A percentile compares a stretch with the other conserved stretches of the same genome.
Conservation (phyloP, 371 early-diverging fungal species). For the Homolaphlyctis polyrhiza region DNA sequence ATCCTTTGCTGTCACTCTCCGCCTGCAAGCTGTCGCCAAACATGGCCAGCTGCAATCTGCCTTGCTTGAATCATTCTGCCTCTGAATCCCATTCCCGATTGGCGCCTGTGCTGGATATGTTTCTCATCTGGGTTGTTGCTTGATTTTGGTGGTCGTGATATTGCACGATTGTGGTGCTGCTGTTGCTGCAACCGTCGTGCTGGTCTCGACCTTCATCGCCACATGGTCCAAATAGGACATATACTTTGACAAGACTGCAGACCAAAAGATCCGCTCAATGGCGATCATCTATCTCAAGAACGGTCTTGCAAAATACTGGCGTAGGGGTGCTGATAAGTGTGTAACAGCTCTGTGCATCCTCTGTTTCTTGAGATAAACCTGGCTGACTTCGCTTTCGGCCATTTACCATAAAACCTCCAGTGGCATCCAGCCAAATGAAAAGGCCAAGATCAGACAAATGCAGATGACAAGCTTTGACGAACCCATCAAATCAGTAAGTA, state of each 20-base stretch:
- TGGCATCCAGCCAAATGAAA: constrained; percentile 63
- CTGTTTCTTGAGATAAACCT: too few species aligned
- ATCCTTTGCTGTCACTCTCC: too few species aligned
- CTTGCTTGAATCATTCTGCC: too few species aligned
- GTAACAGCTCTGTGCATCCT: background rate
- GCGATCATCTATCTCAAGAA: constrained; percentile 82
- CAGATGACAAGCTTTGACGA: constrained; percentile 60
- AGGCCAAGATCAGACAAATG: constrained; percentile 55
- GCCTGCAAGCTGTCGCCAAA: too few species aligned
- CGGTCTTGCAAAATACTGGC: constrained; percentile 85
- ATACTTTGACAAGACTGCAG: constrained; percentile 60
- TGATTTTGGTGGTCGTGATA: too few species aligned
- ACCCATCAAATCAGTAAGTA: constrained; percentile 58
- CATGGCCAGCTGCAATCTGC: too few species aligned
- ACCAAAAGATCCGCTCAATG: constrained; percentile 66
- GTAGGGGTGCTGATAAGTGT: constrained; percentile 69
- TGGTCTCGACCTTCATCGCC: background rate
- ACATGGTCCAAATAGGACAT: too few species aligned
- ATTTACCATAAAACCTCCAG: background rate
- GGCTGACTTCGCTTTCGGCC: too few species aligned
- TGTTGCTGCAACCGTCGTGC: too few species aligned
- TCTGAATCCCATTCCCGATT: too few species aligned
- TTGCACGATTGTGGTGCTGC: too few species aligned
- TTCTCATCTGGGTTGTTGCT: background rate
- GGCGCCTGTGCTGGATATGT: too few species aligned